phyloP scores from a whole-genome alignment of 768 basidiomycete species.

The Suillus placidus region DNA sequence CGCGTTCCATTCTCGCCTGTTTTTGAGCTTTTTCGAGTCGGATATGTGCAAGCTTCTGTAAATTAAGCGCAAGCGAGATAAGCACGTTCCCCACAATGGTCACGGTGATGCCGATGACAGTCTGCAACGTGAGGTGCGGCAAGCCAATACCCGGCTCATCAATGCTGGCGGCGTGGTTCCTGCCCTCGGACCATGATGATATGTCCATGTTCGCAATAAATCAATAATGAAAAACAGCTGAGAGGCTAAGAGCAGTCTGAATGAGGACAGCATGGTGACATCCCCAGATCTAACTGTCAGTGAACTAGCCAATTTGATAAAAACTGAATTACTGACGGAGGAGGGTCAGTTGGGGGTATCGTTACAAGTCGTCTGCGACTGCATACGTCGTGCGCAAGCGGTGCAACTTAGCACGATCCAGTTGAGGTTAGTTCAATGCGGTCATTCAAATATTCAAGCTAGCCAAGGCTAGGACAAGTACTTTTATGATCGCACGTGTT shows the following conservation, averaged over 20 bases:
- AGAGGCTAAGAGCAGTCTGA: background rate
- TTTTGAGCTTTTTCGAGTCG: conserved; percentile 52
- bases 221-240: background rate
- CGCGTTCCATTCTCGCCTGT: conserved; percentile 19
- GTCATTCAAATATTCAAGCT: too few relatives aligned
- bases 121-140: conserved; percentile 56
- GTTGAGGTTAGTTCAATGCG: background rate
- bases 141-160: conserved; percentile 41
- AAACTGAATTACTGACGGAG: background rate
- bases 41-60: conserved; percentile 90
- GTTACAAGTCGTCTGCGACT: background rate
- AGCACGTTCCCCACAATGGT: conserved; percentile 85
- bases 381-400: conserved; percentile 2
- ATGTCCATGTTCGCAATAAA: background rate
- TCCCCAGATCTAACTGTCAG: background rate
- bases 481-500: conserved; percentile 2
- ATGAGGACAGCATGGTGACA: background rate
- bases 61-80: conserved; percentile 88
- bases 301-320: background rate
- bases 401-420: background rate
- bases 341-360: background rate
- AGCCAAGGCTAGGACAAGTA: background rate
- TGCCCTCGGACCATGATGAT: conserved; percentile 16
- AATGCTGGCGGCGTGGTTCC: conserved; percentile 5
- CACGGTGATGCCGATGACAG: conserved; percentile 77